Evolutionary conservation across 208 protist genomes (phyloP).

Genomic region (Acanthamoeba lugdunensis): DNA sequence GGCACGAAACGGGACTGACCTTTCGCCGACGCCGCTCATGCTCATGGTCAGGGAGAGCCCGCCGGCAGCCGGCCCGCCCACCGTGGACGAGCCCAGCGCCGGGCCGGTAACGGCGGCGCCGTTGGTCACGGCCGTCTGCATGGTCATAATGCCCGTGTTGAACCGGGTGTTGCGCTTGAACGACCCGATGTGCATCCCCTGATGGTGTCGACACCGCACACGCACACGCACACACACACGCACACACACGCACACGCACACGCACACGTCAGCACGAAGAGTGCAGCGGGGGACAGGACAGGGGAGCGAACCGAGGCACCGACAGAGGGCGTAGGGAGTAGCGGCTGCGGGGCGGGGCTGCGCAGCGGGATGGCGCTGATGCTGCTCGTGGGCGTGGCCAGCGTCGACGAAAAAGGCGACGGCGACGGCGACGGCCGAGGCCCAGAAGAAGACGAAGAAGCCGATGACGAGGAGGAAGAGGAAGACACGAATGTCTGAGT

Average conservation of each 20-base stretch:
- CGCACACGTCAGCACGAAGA: too few relatives aligned
- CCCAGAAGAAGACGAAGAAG: not conserved
- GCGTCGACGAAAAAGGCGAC: not conserved
- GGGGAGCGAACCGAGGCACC: too few relatives aligned
- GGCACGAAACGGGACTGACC: not conserved
- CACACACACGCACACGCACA: too few relatives aligned
- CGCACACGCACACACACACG: too few relatives aligned
- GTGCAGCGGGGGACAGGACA: too few relatives aligned
- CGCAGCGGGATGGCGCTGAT: not conserved
- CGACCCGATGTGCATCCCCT: conserved; percentile 34
- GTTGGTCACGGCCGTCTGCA: not conserved
- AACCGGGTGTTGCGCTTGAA: conserved; percentile 50
- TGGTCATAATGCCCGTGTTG: conserved; percentile 19
- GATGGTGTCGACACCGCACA: not conserved
- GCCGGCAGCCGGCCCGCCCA: not conserved
- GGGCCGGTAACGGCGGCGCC: not conserved
- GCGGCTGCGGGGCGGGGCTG: not conserved
- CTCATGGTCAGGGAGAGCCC: conserved; percentile 2
- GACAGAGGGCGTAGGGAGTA: too few relatives aligned
- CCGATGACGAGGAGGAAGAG: not conserved
- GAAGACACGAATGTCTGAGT: not conserved
- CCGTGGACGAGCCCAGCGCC: not conserved
- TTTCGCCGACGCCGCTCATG: conserved; percentile 46
- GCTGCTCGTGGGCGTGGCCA: not conserved
- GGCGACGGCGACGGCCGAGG: not conserved